phyloP scores from a whole-genome alignment of 768 basidiomycete genomes.

The Tulasnella sp. region DNA sequence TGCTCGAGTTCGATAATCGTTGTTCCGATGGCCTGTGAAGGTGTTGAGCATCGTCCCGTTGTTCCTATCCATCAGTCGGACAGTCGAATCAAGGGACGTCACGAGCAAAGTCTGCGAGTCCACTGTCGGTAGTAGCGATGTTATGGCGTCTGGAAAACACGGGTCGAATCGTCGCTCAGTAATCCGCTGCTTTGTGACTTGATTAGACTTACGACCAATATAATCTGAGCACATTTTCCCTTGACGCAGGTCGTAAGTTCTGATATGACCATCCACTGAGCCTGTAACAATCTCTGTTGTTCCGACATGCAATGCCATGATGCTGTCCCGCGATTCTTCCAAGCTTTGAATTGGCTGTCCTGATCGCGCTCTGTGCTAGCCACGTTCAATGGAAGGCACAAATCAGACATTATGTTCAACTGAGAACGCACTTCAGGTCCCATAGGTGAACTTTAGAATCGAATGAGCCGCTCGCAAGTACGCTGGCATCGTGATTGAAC shows the following conservation, averaged over 20 bases:
- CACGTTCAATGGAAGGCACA: not conserved
- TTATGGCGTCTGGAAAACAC: slow-evolving; percentile 62
- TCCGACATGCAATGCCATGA: slow-evolving; percentile 66
- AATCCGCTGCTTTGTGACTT: not conserved
- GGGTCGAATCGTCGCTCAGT: not conserved
- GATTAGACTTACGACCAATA: slow-evolving; percentile 61
- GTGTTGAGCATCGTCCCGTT: slow-evolving; percentile 79
- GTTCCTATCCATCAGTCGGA: slow-evolving; percentile 73
- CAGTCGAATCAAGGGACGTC: slow-evolving; percentile 69
- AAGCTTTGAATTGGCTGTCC: slow-evolving; percentile 84
- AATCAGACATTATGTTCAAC: not conserved
- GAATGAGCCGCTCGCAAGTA: slow-evolving; percentile 85
- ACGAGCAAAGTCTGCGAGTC: slow-evolving; percentile 75
- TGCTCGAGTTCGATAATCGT: slow-evolving; percentile 65
- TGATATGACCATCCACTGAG: slow-evolving; percentile 82
- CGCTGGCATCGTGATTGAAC: slow-evolving; percentile 77
- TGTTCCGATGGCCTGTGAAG: slow-evolving; percentile 66
- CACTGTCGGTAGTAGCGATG: slow-evolving; percentile 66
- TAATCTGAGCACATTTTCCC: slow-evolving; percentile 84
- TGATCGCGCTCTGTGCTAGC: slow-evolving; percentile 41
- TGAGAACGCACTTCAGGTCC: slow-evolving; percentile 61
- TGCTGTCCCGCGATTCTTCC: slow-evolving; percentile 78
- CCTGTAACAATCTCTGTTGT: slow-evolving; percentile 61
- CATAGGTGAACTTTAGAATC: slow-evolving; percentile 85
- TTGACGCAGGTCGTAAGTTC: slow-evolving; percentile 90